These are phyloP conservation scores for Chamaecyparis obtusa DNA, from an alignment of 75 land plant species.

Conservation along the genomic window DNA sequence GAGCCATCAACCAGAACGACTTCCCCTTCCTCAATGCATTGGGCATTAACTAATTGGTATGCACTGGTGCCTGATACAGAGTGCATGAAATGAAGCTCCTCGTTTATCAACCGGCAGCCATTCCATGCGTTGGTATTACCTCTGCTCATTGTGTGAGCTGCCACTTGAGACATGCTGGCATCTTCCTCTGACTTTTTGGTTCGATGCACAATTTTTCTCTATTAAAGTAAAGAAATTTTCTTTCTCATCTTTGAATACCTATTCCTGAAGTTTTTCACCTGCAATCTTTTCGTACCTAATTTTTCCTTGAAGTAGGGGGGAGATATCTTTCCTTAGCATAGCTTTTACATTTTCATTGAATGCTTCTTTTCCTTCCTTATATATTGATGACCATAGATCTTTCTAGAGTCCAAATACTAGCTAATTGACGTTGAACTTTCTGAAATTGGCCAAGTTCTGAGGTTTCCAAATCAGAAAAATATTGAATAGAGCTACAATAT, in stretches of 20 bases:
- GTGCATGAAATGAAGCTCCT: too few relatives aligned
- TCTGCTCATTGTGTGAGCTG: too few relatives aligned
- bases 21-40: too few relatives aligned
- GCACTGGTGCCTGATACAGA: too few relatives aligned
- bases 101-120: too few relatives aligned
- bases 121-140: too few relatives aligned
- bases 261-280: neutral
- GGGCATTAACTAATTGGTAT: too few relatives aligned
- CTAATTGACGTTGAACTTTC: neutral
- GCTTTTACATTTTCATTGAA: neutral
- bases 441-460: neutral
- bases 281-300: neutral
- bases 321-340: neutral
- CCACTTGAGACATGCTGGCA: too few relatives aligned
- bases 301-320: neutral
- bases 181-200: too few relatives aligned
- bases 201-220: neutral
- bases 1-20: too few relatives aligned
- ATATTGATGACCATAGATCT: neutral
- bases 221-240: neutral
- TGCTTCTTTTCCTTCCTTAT: neutral
- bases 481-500: neutral
- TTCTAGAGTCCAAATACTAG: neutral
- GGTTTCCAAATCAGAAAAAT: neutral
- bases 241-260: neutral